These are phyloP conservation scores for Diospyros kaki DNA, from an alignment of 148 eudicot genomes.

Conservation along the genomic window DNA sequence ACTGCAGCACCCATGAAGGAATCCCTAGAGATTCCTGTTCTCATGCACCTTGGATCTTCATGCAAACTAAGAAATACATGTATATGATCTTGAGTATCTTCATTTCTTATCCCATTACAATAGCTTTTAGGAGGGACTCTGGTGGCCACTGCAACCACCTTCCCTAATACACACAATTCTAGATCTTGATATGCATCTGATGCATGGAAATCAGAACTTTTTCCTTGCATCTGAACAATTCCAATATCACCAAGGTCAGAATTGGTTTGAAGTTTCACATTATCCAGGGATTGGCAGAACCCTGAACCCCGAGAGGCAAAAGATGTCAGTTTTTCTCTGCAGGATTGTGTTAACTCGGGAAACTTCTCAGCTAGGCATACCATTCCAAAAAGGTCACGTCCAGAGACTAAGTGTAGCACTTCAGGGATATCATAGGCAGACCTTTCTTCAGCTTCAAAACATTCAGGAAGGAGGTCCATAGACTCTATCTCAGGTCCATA, in stretches of 20 bases:
- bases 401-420: slow-evolving; percentile 92
- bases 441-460: slow-evolving; percentile 96
- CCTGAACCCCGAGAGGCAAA: slow-evolving; percentile 18
- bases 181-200: slow-evolving; percentile 73
- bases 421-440: slow-evolving; percentile 65
- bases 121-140: slow-evolving; percentile 55
- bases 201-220: slow-evolving; percentile 11
- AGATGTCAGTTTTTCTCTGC: slow-evolving; percentile 38
- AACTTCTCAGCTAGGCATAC: slow-evolving; percentile 57
- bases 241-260: slow-evolving; percentile 15
- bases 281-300: slow-evolving; percentile 23
- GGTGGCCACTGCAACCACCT: slow-evolving; percentile 72
- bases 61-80: slow-evolving; percentile 54
- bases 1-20: slow-evolving; percentile 18
- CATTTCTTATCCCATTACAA: slow-evolving; percentile 27
- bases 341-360: slow-evolving; percentile 44
- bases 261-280: slow-evolving; percentile 13
- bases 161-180: slow-evolving; percentile 78
- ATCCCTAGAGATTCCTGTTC: slow-evolving; percentile 18
- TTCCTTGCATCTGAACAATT: slow-evolving; percentile 11
- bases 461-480: slow-evolving; percentile 74
- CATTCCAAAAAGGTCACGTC: slow-evolving; percentile 89
- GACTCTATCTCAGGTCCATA: slow-evolving; percentile 81
- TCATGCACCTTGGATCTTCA: slow-evolving; percentile 23
- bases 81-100: slow-evolving; percentile 58